Percentiles rank a stretch among this genome's conserved stretches.
phyloP scores from a whole-genome alignment of 1,139 yeast genomes.

The Geotrichum phurueaensis region DNA sequence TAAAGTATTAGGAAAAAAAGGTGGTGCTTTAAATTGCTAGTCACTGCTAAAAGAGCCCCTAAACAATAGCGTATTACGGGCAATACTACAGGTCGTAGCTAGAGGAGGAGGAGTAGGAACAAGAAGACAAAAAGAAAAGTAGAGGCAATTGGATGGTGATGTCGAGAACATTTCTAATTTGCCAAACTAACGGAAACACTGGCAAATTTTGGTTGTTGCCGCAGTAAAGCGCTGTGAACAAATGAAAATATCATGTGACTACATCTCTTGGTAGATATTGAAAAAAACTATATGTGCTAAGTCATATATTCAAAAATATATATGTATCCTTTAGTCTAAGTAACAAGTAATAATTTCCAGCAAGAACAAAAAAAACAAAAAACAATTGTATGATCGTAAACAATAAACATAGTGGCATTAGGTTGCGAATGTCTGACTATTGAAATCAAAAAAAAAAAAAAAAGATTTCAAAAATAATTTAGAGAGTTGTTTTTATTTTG shows the following conservation, averaged over 20 bases:
- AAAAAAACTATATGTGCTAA: background rate
- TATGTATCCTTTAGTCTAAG: background rate
- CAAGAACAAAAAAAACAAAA: background rate
- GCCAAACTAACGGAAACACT: background rate
- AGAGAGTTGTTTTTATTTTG: background rate
- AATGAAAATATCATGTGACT: background rate
- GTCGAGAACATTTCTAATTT: background rate
- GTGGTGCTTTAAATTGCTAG: background rate
- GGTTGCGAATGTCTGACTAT: too few relatives aligned
- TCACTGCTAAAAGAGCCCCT: background rate
- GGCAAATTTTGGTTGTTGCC: too few relatives aligned
- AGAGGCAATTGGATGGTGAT: background rate
- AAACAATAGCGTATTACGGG: background rate
- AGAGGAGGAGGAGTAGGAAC: background rate
- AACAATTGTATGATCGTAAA: background rate
- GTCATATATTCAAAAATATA: background rate
- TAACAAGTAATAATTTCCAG: background rate
- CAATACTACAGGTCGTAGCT: background rate
- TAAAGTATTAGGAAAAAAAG: background rate
- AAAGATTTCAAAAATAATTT: background rate
- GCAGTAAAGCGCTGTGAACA: too few relatives aligned
- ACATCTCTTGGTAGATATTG: too few relatives aligned
- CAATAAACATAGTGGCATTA: too few relatives aligned
- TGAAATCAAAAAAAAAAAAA: too few relatives aligned
- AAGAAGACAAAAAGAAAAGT: background rate